Evolutionary conservation across 1,284 basidiomycete genomes (phyloP).

Genomic region (Volvariella volvacea): DNA sequence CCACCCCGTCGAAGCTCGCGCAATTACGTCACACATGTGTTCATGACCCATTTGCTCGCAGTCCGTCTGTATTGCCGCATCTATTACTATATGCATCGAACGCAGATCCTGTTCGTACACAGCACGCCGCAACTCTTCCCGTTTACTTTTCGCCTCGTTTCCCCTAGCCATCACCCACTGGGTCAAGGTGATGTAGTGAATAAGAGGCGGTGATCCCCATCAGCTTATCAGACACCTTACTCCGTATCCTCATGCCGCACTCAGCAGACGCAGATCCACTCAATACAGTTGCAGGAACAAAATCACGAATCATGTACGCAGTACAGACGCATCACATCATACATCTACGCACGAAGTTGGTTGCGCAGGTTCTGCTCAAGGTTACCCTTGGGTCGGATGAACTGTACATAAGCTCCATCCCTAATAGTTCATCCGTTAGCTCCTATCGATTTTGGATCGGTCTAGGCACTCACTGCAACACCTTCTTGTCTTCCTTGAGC

Average conservation of each 20-base stretch:
- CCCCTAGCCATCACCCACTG: slow-evolving; percentile 71
- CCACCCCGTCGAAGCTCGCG: background rate
- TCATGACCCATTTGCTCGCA: background rate
- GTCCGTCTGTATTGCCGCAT: background rate
- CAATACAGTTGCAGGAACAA: too few species aligned
- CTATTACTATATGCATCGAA: background rate
- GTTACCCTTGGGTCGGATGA: slow-evolving; percentile 83
- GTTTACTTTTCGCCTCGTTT: slow-evolving; percentile 67
- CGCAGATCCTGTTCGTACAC: background rate
- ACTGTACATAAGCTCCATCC: slow-evolving; percentile 84
- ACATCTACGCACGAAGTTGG: slow-evolving; percentile 62
- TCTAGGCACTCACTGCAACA: slow-evolving; percentile 64
- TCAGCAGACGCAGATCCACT: too few species aligned
- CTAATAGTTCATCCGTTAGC: slow-evolving; percentile 31
- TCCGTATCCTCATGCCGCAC: too few species aligned
- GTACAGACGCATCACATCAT: slow-evolving; percentile 9
- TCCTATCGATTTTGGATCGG: too few species aligned
- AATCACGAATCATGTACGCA: too few species aligned
- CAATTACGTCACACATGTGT: background rate
- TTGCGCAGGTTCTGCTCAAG: slow-evolving; percentile 82
- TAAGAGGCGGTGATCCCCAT: slow-evolving; percentile 52
- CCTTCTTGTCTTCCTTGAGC: slow-evolving; percentile 85
- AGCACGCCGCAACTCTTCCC: background rate
- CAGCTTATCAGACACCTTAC: too few species aligned
- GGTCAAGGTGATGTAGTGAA: slow-evolving; percentile 66